Base-by-base conservation (phyloP, 1,284 basidiomycete genomes). In the Moesziomyces parantarcticus region DNA sequence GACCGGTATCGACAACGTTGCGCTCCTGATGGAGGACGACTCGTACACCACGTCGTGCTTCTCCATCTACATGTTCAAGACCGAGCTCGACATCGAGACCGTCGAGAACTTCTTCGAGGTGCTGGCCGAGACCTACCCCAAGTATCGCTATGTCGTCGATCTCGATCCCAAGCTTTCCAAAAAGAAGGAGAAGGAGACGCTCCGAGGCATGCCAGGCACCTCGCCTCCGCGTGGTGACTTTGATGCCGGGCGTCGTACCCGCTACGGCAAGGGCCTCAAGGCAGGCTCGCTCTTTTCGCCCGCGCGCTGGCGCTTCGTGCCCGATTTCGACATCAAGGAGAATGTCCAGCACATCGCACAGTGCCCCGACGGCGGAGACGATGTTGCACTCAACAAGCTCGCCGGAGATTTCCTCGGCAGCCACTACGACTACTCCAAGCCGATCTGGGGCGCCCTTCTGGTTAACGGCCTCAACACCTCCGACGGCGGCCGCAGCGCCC, bases 51-150 rank as follows among this genome's bases (percentile, higher is more conserved):
- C 75, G 23, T 80, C 73, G 43, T 83, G 81, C 69, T 83, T 78
- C 70, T 81, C 79, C 50, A 80, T 83, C 48, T 83, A 83, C 76
- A 68, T 81, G 60, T 83, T 83, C 74, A 75, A 75, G 44, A 60
- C 78, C 25, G 71, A 72, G 47, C 67, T 83, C 50, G 80, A 82
- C 52, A 65, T 77, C 51, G 63, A 74, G 54, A 82, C 81, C 3
- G 74, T 82, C 49, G 62, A 74, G 34, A 72, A 77, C 49, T 83
- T 83, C 57, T 82, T 83, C 58, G 73, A 80, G 49, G 72, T 76
- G 34, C 71, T 83, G 5, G 75, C 75, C 21, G 63, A 81, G 56
- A 71, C 76, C 20, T 83, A 82, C 39, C 80, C 80, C 21, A 82
- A 82, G 56, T 83, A 80, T 44, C 69, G 78, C 25, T 82, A 83